These are phyloP conservation scores for Filobasidium floriforme DNA, from an alignment of 768 basidiomycete genomes.

Conservation along the genomic window DNA sequence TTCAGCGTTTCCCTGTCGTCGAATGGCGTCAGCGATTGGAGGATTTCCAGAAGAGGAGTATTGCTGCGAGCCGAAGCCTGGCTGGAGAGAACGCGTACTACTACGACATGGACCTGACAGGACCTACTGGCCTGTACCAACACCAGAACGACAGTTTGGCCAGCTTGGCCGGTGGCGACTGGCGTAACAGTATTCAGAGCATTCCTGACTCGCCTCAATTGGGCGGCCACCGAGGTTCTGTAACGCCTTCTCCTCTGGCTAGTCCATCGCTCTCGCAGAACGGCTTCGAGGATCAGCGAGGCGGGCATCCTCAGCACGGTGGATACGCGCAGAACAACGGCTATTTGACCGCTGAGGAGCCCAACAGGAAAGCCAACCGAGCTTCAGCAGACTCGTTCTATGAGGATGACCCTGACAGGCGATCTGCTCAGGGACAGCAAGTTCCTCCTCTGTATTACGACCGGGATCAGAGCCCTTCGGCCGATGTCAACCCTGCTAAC, in stretches of 20 bases:
- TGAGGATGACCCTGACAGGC: conserved; percentile 42
- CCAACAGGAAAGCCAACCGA: conserved; percentile 29
- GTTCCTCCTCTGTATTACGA: conserved; percentile 37
- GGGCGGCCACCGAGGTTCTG: conserved; percentile 14
- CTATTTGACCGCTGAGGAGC: conserved; percentile 23
- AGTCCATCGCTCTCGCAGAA: conserved; percentile 33
- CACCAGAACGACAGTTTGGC: conserved; percentile 18
- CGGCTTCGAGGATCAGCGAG: conserved; percentile 29
- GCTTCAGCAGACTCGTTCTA: conserved; percentile 44
- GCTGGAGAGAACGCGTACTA: conserved; percentile 64
- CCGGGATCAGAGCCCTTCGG: conserved; percentile 35
- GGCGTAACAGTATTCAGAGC: conserved; percentile 15
- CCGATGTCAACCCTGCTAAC: conserved; percentile 46
- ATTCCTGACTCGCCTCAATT: conserved; percentile 19
- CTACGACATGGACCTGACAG: conserved; percentile 33
- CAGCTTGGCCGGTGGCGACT: conserved; percentile 29
- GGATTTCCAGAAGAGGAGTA: conserved; percentile 85
- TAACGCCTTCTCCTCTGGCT: conserved; percentile 16
- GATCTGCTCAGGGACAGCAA: conserved; percentile 18
- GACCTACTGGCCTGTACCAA: conserved; percentile 16
- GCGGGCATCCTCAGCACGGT: not conserved
- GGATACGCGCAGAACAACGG: conserved; percentile 9
- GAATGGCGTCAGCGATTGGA: conserved; percentile 96
- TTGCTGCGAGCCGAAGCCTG: conserved; percentile 58
- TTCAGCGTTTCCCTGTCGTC: conserved; percentile 94